Evolutionary conservation across 768 basidiomycete species (phyloP), one percentile per base, ranked within the genome.

Genomic region (Mycena chlorophos): DNA sequence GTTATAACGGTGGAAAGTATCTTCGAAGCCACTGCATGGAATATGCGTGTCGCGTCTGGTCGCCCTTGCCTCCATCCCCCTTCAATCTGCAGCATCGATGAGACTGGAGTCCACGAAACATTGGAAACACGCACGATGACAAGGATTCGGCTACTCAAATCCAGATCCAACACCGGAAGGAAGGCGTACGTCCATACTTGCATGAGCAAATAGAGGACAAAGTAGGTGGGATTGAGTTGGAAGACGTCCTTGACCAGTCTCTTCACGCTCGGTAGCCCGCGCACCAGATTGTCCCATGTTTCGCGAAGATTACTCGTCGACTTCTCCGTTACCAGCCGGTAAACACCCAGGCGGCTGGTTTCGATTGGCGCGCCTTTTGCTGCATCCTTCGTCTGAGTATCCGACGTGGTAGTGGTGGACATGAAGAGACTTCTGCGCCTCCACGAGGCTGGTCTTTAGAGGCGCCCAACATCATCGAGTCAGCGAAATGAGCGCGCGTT

Each of bases 291-390:
- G 16, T 61, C 57, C 60, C 60, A 61, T 14, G 51, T 42, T 19
- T 51, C 50, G 19, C 38, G 49, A 17, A 52, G 51, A 31, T 51
- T 20, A 10, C 46, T 38, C 13, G 52, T 43, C 5, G 34, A 16
- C 26, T 28, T 39, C 28, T 61, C 56, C 37, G 56, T 57, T 25
- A 57, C 51, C 2, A 61, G 19, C n/a, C 60, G 60, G 34, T 57
- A 57, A 12, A 57, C 56, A 23, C 60, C 60, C 12, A 57, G 13
- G 28, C 55, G 60, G 16, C 13, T 28, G n/a, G 56, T 19, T 45
- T 25, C 26, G 23, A 57, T 52, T 5, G 56, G 56, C 1, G 34
- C 51, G 20, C 22, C 13, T 8, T 34, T 8, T 34, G 31, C 8
- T 34, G 31, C 8, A 34, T 34, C 8, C 8, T 34, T 34, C 31